Conservation (phyloP, 306 rosid species). For the Urtica urens region DNA sequence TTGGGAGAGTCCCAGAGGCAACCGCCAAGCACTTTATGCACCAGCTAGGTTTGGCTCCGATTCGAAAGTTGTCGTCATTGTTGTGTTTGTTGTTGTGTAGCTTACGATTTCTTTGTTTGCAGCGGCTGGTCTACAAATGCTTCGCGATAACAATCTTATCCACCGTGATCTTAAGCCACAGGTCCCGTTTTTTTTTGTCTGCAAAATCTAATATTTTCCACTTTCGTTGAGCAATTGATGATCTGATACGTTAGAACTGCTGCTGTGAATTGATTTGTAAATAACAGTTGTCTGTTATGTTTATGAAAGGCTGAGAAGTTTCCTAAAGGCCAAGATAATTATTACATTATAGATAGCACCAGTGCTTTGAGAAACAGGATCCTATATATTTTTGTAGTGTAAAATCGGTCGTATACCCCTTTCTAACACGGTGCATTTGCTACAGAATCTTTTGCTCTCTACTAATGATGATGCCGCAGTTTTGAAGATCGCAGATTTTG, state of each 20-base stretch:
- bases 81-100: background rate
- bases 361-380: conserved; percentile 10
- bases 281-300: background rate
- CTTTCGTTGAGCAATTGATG: background rate
- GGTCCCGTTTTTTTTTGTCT: conserved; percentile 33
- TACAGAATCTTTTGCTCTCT: conserved; percentile 96
- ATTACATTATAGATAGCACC: background rate
- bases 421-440: conserved; percentile 30
- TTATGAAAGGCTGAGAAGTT: conserved; percentile 4
- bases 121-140: conserved; percentile 93
- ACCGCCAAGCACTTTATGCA: conserved; percentile 85
- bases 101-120: conserved; percentile 24
- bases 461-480: conserved; percentile 52
- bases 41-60: conserved; percentile 65
- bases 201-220: conserved; percentile 1
- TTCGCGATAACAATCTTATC: conserved; percentile 80
- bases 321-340: background rate
- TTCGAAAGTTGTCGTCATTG: conserved; percentile 5
- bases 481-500: conserved; percentile 98
- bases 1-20: conserved; percentile 75
- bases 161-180: conserved; percentile 97
- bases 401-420: conserved; percentile 23
- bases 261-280: conserved; percentile 3
- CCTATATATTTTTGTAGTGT: conserved; percentile 17
- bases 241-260: background rate